These are phyloP conservation scores for Lichtheimia corymbifera DNA, from an alignment of 371 early-diverging fungal species.

Conservation along the genomic window DNA sequence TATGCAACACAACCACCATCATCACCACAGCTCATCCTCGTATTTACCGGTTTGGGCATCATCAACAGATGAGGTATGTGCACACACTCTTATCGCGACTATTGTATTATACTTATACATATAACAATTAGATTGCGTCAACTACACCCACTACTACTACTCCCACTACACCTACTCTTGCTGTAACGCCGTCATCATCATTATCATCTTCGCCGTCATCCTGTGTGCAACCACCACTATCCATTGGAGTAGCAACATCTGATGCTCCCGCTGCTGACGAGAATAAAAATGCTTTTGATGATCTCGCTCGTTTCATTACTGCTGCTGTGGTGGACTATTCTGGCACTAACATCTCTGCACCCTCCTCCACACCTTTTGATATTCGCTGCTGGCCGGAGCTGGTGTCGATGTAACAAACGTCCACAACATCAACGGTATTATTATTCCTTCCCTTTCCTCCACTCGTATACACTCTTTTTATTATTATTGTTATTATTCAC, in stretches of 20 bases:
- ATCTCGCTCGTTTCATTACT: constrained; percentile 5
- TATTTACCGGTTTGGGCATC: too few relatives aligned
- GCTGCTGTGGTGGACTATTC: constrained; percentile 4
- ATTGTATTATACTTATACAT: neutral
- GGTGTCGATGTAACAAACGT: too few relatives aligned
- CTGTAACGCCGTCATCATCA: too few relatives aligned
- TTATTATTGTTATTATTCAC: too few relatives aligned
- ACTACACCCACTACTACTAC: too few relatives aligned
- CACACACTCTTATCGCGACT: neutral
- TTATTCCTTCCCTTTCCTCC: too few relatives aligned
- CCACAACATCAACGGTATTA: too few relatives aligned
- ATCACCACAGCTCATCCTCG: neutral
- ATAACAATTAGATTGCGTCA: neutral
- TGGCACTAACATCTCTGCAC: constrained; percentile 1
- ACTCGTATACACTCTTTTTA: too few relatives aligned
- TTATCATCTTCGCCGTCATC: neutral
- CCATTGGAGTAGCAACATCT: constrained; percentile 6
- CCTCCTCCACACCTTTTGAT: constrained; percentile 2
- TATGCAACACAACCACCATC: neutral
- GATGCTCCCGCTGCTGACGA: constrained; percentile 6
- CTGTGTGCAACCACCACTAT: too few relatives aligned
- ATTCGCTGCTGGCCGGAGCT: neutral
- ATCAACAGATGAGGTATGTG: too few relatives aligned
- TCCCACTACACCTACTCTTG: too few relatives aligned
- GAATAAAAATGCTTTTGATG: constrained; percentile 8